A percentile compares a stretch with the other conserved stretches of the same genome.
Evolutionary conservation across 345 rosid genomes (phyloP).

Genomic region (Draba incana): DNA sequence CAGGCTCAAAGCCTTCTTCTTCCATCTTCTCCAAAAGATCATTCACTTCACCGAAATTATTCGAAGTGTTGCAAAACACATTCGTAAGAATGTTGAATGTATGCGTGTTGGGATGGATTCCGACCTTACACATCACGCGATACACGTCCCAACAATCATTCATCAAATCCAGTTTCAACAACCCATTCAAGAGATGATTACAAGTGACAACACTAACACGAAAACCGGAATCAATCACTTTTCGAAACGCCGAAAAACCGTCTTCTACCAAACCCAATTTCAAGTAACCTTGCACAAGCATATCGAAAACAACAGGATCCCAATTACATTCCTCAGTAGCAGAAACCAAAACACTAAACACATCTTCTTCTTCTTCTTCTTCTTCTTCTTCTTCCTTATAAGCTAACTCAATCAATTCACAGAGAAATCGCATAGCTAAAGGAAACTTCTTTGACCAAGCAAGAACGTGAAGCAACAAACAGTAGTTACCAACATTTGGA

Average conservation of each 20-base stretch:
- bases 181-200: constrained; percentile 74
- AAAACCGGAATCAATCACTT: constrained; percentile 53
- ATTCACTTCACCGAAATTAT: constrained; percentile 54
- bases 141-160: constrained; percentile 77
- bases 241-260: constrained; percentile 51
- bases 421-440: constrained; percentile 54
- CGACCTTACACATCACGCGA: constrained; percentile 61
- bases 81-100: constrained; percentile 84
- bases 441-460: constrained; percentile 57
- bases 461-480: constrained; percentile 61
- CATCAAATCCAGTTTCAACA: constrained; percentile 55
- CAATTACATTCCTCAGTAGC: constrained; percentile 63
- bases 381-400: constrained; percentile 36
- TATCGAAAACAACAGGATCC: constrained; percentile 70
- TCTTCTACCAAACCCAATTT: constrained; percentile 54
- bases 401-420: constrained; percentile 48
- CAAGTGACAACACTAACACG: constrained; percentile 71
- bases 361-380: too few relatives aligned
- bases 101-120: constrained; percentile 61
- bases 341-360: constrained; percentile 51
- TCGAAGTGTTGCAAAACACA: constrained; percentile 61
- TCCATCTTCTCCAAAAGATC: constrained; percentile 90
- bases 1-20: constrained; percentile 94
- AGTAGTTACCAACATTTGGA: constrained; percentile 53
- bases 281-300: constrained; percentile 65